Conservation (phyloP, 2,329 filamentous ascomycete genomes). For the Fusarium odoratissimum region DNA sequence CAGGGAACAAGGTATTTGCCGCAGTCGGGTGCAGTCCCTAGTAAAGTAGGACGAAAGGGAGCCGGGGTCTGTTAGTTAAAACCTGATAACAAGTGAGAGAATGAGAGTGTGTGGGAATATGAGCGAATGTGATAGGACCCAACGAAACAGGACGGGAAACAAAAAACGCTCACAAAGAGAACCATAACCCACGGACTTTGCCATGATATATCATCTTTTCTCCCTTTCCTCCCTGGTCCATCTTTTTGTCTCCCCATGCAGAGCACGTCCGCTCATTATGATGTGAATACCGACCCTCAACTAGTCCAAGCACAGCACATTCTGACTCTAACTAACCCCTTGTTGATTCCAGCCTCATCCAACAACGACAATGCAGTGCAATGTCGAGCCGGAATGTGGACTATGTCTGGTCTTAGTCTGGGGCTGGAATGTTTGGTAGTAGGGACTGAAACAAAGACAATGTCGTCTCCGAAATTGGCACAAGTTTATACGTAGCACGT, state of each 20-base stretch:
- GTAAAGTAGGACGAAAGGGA: slow-evolving; percentile 17
- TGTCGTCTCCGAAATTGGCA: slow-evolving; percentile 43
- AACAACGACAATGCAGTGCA: slow-evolving; percentile 52
- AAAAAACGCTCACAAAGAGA: slow-evolving; percentile 30
- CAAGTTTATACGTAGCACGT: slow-evolving; percentile 39
- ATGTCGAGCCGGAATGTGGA: slow-evolving; percentile 44
- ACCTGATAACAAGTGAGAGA: not conserved
- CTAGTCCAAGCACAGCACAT: slow-evolving; percentile 34
- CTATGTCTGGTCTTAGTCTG: slow-evolving; percentile 25
- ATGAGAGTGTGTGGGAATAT: not conserved
- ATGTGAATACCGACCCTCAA: slow-evolving; percentile 27
- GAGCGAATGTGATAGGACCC: slow-evolving; percentile 15
- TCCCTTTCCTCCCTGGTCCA: slow-evolving; percentile 25
- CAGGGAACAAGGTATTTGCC: slow-evolving; percentile 27
- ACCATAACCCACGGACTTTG: slow-evolving; percentile 30
- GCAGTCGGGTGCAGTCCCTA: slow-evolving; percentile 6
- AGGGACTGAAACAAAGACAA: slow-evolving; percentile 53
- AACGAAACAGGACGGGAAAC: slow-evolving; percentile 25
- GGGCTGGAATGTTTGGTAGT: slow-evolving; percentile 49
- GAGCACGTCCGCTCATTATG: slow-evolving; percentile 22
- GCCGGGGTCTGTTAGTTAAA: slow-evolving; percentile 23
- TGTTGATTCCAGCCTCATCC: slow-evolving; percentile 46
- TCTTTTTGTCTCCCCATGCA: slow-evolving; percentile 24
- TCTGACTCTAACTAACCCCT: slow-evolving; percentile 14
- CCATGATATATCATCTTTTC: slow-evolving; percentile 40